phyloP scores from a whole-genome alignment of 306 rosid species.

The Cucumis melo region DNA sequence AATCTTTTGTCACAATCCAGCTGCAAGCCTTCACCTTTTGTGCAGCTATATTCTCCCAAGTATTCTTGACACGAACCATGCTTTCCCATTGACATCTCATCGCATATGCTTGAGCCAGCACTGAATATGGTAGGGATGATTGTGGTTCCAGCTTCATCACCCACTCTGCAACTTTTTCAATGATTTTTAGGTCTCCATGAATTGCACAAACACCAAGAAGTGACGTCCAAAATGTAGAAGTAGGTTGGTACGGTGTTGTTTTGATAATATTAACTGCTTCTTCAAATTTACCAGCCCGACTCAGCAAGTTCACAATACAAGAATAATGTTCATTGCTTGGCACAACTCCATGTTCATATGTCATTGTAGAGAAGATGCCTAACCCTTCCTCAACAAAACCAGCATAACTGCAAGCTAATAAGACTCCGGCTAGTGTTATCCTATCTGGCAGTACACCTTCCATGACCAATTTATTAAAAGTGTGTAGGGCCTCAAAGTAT shows the following conservation, averaged over 20 bases:
- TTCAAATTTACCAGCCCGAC: conserved; percentile 50
- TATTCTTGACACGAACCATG: conserved; percentile 41
- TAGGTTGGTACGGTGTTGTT: conserved; percentile 32
- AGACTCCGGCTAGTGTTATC: conserved; percentile 51
- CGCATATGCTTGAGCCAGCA: conserved; percentile 42
- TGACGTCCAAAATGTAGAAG: conserved; percentile 35
- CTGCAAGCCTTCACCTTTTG: conserved; percentile 39
- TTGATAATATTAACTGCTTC: conserved; percentile 42
- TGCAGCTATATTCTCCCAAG: conserved; percentile 21
- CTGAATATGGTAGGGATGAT: conserved; percentile 41
- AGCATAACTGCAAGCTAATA: conserved; percentile 61
- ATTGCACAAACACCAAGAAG: conserved; percentile 33
- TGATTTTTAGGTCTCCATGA: conserved; percentile 35
- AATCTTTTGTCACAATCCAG: conserved; percentile 46
- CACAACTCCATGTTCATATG: conserved; percentile 40
- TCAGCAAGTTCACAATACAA: conserved; percentile 42
- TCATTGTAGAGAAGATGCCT: conserved; percentile 41
- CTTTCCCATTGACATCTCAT: conserved; percentile 72
- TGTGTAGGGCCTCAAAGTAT: conserved; percentile 26
- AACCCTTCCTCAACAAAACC: conserved; percentile 50
- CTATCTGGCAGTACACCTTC: conserved; percentile 38
- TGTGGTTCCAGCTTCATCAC: conserved; percentile 44
- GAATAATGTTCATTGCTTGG: conserved; percentile 46
- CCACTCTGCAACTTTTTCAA: conserved; percentile 47
- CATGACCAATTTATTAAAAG: conserved; percentile 25